phyloP scores from a whole-genome alignment of 163 green algal genomes.

The Prototheca wickerhamii region DNA sequence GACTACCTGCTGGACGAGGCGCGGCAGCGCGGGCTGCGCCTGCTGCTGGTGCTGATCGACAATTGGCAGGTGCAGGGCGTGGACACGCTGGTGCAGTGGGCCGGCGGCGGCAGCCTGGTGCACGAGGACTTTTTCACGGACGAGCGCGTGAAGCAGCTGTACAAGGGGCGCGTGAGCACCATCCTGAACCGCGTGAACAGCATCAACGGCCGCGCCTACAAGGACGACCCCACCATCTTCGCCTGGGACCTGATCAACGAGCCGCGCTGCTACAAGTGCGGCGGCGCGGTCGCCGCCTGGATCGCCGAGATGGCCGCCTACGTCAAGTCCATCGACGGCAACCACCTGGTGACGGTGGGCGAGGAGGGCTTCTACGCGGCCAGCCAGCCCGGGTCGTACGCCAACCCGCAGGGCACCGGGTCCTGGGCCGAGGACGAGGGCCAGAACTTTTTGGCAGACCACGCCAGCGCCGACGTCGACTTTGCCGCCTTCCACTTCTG shows the following conservation, averaged over 20 bases:
- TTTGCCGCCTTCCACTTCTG: slow-evolving; percentile 64
- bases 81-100: slow-evolving; percentile 33
- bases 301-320: slow-evolving; percentile 44
- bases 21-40: slow-evolving; percentile 14
- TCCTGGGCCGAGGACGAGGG: slow-evolving; percentile 28
- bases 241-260: slow-evolving; percentile 56
- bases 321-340: slow-evolving; percentile 44
- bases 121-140: slow-evolving; percentile 25
- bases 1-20: slow-evolving; percentile 40
- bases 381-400: not conserved
- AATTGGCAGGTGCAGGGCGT: slow-evolving; percentile 39
- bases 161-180: slow-evolving; percentile 6
- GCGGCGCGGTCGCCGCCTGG: slow-evolving; percentile 29
- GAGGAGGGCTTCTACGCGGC: slow-evolving; percentile 51
- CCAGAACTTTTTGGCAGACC: slow-evolving; percentile 28
- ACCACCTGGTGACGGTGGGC: slow-evolving; percentile 50
- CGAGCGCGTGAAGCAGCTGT: slow-evolving; percentile 8
- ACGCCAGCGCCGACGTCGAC: slow-evolving; percentile 42
- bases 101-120: not conserved
- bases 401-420: slow-evolving; percentile 19
- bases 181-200: slow-evolving; percentile 40
- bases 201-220: slow-evolving; percentile 40
- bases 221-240: slow-evolving; percentile 55
- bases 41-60: slow-evolving; percentile 40
- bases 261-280: slow-evolving; percentile 33